Conservation (phyloP, 2,329 filamentous ascomycete genomes). For the Fusarium subglutinans region DNA sequence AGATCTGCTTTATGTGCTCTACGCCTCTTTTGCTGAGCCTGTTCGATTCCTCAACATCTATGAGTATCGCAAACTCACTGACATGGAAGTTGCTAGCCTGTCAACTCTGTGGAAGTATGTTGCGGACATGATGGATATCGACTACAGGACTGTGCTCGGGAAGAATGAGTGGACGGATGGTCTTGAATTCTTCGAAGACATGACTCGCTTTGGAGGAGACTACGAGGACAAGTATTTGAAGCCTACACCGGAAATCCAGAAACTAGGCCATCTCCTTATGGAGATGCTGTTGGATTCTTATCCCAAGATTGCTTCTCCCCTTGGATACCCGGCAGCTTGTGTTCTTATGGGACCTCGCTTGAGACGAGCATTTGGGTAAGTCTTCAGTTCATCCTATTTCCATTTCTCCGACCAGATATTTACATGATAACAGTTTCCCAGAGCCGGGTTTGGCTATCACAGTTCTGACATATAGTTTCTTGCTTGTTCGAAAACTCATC, state of each 20-base stretch:
- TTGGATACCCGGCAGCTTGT: conserved; percentile 61
- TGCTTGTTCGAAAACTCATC: conserved; percentile 63
- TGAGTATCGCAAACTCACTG: conserved; percentile 75
- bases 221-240: conserved; percentile 71
- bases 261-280: conserved; percentile 67
- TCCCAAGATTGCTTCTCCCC: conserved; percentile 55
- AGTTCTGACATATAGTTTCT: conserved; percentile 55
- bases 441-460: conserved; percentile 52
- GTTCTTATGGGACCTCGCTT: conserved; percentile 72
- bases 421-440: conserved; percentile 49
- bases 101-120: conserved; percentile 76
- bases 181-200: conserved; percentile 61
- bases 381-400: background rate
- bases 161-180: conserved; percentile 57
- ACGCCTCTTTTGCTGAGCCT: conserved; percentile 73
- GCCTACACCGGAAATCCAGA: conserved; percentile 58
- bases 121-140: conserved; percentile 75
- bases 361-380: conserved; percentile 71
- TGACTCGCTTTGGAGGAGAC: conserved; percentile 56
- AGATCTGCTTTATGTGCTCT: conserved; percentile 53
- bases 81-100: conserved; percentile 74
- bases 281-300: conserved; percentile 67
- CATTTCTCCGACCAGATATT: conserved; percentile 1
- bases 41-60: conserved; percentile 69
- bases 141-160: conserved; percentile 53